These are phyloP conservation scores for Pseudonectria foliicola DNA, from an alignment of 2,329 filamentous ascomycete genomes.

Conservation along the genomic window DNA sequence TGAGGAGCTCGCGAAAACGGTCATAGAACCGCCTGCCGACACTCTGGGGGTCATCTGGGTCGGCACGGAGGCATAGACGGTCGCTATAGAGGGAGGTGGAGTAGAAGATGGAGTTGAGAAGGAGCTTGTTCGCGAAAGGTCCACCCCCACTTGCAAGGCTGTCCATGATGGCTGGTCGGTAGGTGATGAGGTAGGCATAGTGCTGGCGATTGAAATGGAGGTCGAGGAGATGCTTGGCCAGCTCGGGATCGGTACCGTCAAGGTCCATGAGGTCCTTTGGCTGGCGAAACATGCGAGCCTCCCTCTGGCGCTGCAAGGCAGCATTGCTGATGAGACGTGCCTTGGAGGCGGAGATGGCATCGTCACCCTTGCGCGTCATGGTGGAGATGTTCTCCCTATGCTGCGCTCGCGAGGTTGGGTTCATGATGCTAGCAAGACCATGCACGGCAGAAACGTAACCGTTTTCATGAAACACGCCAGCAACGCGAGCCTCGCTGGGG, in stretches of 20 bases:
- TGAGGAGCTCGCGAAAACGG: slow-evolving; percentile 29
- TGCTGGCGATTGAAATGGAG: slow-evolving; percentile 32
- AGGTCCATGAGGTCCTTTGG: slow-evolving; percentile 26
- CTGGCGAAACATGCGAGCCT: slow-evolving; percentile 23
- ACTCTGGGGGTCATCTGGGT: slow-evolving; percentile 26
- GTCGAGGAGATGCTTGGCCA: slow-evolving; percentile 31
- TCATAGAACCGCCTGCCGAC: slow-evolving; percentile 31
- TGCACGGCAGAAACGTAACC: slow-evolving; percentile 29
- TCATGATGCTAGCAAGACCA: slow-evolving; percentile 29
- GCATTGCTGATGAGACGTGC: slow-evolving; percentile 30
- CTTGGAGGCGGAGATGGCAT: slow-evolving; percentile 22
- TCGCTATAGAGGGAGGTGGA: slow-evolving; percentile 33
- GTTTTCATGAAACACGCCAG: slow-evolving; percentile 28
- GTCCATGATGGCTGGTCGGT: slow-evolving; percentile 33
- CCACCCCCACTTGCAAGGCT: slow-evolving; percentile 28
- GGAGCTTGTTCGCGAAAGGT: slow-evolving; percentile 29
- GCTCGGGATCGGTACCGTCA: slow-evolving; percentile 26
- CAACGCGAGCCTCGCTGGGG: slow-evolving; percentile 27
- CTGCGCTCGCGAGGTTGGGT: slow-evolving; percentile 21
- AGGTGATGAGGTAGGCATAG: slow-evolving; percentile 30
- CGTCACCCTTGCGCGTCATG: slow-evolving; percentile 20
- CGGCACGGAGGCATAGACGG: slow-evolving; percentile 25
- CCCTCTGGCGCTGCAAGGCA: slow-evolving; percentile 26
- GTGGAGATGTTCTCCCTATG: slow-evolving; percentile 24
- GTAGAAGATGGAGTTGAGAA: slow-evolving; percentile 35